Base-by-base conservation (phyloP, 192 early-diverging fungal species). In the Umbelopsis vinacea region DNA sequence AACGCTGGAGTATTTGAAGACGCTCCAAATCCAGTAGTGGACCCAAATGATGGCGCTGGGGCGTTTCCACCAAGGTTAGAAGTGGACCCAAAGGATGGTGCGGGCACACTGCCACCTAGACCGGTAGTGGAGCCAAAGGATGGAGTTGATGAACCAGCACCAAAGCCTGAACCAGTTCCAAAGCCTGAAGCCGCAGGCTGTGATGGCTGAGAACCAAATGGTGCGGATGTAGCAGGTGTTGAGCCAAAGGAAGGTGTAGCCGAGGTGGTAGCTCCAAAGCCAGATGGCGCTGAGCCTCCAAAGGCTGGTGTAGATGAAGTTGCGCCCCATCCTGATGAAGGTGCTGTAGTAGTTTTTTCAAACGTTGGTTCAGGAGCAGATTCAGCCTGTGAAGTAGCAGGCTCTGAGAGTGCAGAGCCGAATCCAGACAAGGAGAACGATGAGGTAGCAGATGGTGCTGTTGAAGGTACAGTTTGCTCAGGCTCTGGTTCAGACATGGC, bases 221-320 rank as follows among this genome's bases (percentile, higher is more conserved):
- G 43, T 8, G 38, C 21, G 9, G 43, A 48, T 37, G 47, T 66
- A 40, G 55, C 23, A 46, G 52, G 60, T 43, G 57, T 29, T 14
- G 69, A 48, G 21, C 75, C 74, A 46, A 74, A 71, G 5, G 52
- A n/a, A n/a, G n/a, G n/a, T n/a, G n/a, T 33, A 40, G 72, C 9
- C 29, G 46, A 10, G 7, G 46, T 1, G 17, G 66, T 48, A 24
- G 22, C 33, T 21, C 63, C 52, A 33, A 40, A 29, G 48, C 69
- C 70, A 14, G 74, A 50, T 57, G 68, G 35, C 15, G 52, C 60
- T 19, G 37, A 38, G 26, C 52, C 67, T 35, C 46, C 66, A 67
- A 43, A 52, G 38, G 45, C 22, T 17, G 72, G 17, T 40, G 47
- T 29, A 21, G 35, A 11, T 40, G 57, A 47, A 52, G 69, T 11